These are phyloP conservation scores for Pleurotus citrinopileatus DNA, from an alignment of 768 basidiomycete genomes.

Conservation along the genomic window DNA sequence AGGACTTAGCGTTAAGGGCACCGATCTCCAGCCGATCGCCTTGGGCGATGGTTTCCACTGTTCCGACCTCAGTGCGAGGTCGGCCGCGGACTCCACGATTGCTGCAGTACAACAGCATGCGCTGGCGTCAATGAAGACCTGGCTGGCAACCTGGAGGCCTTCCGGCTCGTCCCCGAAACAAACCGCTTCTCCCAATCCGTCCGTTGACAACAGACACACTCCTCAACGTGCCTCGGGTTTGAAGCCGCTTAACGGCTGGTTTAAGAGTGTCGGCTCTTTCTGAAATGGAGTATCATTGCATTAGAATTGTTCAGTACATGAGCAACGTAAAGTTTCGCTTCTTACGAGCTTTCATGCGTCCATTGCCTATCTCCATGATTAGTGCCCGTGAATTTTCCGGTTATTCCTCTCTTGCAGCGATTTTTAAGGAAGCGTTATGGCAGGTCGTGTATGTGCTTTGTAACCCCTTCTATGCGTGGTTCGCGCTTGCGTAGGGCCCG, in stretches of 20 bases:
- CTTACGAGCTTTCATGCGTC: no score
- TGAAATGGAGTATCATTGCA: neutral
- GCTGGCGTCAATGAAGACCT: conserved; percentile 49
- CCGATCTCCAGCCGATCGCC: conserved; percentile 52
- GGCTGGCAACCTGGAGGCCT: conserved; percentile 42
- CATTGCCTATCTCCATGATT: no score
- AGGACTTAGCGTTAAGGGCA: conserved; percentile 41
- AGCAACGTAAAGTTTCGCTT: no score
- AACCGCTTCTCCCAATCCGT: conserved; percentile 13
- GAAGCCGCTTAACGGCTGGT: conserved; percentile 35
- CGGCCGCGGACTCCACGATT: conserved; percentile 51
- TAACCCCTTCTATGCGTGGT: conserved; percentile 31
- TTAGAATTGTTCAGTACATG: no score
- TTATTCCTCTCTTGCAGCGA: conserved; percentile 23
- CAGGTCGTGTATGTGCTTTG: conserved; percentile 40
- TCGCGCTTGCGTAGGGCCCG: no score
- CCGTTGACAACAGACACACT: conserved; percentile 10
- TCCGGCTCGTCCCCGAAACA: conserved; percentile 8
- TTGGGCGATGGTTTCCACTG: conserved; percentile 65
- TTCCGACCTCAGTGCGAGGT: conserved; percentile 48
- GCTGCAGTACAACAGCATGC: conserved; percentile 50
- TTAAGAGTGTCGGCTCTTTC: conserved; percentile 22
- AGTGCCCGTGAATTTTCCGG: neutral
- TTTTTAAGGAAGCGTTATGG: conserved; percentile 31
- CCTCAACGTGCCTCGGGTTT: conserved; percentile 1